Evolutionary conservation across 139 green algal species (phyloP).

Genomic region (Auxenochlorella pyrenoidosa): DNA sequence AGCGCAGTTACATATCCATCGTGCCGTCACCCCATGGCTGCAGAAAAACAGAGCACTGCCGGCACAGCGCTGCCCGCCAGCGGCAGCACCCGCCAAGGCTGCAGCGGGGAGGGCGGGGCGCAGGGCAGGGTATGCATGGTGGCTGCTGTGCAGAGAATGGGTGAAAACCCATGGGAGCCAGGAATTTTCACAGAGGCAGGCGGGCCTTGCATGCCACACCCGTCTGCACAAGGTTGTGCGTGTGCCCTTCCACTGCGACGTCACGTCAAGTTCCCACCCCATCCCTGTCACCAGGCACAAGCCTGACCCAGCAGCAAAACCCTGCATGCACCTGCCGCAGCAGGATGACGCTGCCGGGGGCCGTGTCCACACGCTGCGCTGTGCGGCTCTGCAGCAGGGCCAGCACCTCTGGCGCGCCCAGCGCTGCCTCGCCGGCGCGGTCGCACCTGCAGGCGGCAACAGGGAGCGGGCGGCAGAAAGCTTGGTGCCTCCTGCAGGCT

Average conservation of each 20-base stretch:
- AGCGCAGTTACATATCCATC: too few species aligned
- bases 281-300: neutral
- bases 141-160: neutral
- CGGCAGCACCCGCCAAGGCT: conserved; percentile 12
- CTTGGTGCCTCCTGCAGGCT: too few species aligned
- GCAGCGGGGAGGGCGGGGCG: neutral
- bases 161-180: too few species aligned
- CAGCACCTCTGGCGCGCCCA: conserved; percentile 8
- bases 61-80: neutral
- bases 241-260: too few species aligned
- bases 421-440: neutral
- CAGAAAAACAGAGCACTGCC: conserved; percentile 19
- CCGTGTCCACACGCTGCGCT: conserved; percentile 20
- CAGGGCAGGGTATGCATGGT: too few species aligned
- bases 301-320: neutral
- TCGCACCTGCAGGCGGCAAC: conserved; percentile 11
- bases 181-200: too few species aligned
- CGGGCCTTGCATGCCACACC: too few species aligned
- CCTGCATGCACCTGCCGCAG: conserved; percentile 1
- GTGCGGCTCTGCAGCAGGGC: conserved; percentile 22
- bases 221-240: too few species aligned
- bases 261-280: too few species aligned
- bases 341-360: neutral
- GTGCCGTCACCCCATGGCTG: neutral
- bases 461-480: too few species aligned